Percentiles rank a stretch among this genome's conserved stretches.
phyloP scores from a whole-genome alignment of 1,284 basidiomycete species.

The Singerocomus inundabilis region DNA sequence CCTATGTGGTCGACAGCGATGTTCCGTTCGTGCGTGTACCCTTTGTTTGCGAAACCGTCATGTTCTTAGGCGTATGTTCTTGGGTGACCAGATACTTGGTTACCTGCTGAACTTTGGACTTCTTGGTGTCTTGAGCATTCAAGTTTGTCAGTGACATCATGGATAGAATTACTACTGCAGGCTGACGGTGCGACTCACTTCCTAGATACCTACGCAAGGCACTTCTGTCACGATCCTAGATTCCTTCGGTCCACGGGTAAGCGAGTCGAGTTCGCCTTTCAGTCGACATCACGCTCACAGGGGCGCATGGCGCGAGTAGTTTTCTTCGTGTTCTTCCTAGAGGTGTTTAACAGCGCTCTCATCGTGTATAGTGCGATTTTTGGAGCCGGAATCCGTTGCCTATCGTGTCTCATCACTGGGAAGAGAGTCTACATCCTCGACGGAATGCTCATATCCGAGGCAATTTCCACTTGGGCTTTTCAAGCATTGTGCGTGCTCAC shows the following conservation, averaged over 20 bases:
- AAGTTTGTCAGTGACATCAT: neutral
- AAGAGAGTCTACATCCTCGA: conserved; percentile 2
- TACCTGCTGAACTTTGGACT: conserved; percentile 4
- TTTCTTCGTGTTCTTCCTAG: conserved; percentile 3
- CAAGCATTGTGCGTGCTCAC: conserved; percentile 6
- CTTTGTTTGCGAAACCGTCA: neutral
- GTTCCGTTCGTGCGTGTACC: neutral
- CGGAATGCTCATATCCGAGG: neutral
- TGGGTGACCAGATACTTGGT: neutral
- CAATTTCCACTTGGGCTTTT: conserved; percentile 1
- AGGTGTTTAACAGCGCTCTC: conserved; percentile 7
- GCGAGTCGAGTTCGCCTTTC: neutral
- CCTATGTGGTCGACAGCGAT: neutral
- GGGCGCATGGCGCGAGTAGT: neutral
- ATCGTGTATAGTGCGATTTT: neutral
- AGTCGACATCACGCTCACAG: neutral
- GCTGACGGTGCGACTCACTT: neutral
- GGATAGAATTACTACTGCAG: neutral
- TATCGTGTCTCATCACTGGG: conserved; percentile 7
- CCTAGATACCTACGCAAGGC: neutral
- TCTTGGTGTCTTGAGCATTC: conserved; percentile 1
- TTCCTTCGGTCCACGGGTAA: neutral
- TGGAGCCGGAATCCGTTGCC: conserved; percentile 2
- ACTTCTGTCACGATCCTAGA: neutral
- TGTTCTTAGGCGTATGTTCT: neutral